These are phyloP conservation scores for Alternaria ethzedia DNA, from an alignment of 2,329 filamentous ascomycete species.

Conservation along the genomic window DNA sequence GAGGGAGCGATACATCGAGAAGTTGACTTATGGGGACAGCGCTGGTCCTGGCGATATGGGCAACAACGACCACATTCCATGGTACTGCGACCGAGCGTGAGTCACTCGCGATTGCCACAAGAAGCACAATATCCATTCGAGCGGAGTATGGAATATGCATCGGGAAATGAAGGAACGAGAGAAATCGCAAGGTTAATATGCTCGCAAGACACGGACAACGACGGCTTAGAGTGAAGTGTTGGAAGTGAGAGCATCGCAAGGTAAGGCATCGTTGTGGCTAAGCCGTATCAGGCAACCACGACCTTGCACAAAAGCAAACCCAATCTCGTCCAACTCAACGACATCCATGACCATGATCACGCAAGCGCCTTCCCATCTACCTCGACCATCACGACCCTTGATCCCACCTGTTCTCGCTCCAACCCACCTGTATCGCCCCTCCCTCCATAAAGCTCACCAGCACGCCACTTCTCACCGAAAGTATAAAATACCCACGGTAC, in stretches of 20 bases:
- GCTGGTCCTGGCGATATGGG: not conserved
- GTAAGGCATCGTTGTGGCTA: not conserved
- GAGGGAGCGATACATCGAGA: not conserved
- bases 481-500: slow-evolving; percentile 52
- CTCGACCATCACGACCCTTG: not conserved
- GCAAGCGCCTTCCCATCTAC: not conserved
- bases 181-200: not conserved
- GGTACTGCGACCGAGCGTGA: not conserved
- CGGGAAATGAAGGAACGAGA: not conserved
- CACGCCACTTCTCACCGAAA: slow-evolving; percentile 47
- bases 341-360: not conserved
- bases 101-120: not conserved
- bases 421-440: not conserved
- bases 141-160: not conserved
- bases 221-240: not conserved
- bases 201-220: not conserved
- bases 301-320: not conserved
- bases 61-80: not conserved
- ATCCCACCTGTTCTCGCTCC: not conserved
- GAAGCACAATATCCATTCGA: not conserved
- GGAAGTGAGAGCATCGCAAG: not conserved
- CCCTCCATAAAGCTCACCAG: not conserved
- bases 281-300: not conserved
- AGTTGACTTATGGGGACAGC: not conserved
- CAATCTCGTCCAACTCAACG: not conserved